Base-by-base conservation (phyloP, 2,329 filamentous ascomycete genomes). In the Fulvia fulva region DNA sequence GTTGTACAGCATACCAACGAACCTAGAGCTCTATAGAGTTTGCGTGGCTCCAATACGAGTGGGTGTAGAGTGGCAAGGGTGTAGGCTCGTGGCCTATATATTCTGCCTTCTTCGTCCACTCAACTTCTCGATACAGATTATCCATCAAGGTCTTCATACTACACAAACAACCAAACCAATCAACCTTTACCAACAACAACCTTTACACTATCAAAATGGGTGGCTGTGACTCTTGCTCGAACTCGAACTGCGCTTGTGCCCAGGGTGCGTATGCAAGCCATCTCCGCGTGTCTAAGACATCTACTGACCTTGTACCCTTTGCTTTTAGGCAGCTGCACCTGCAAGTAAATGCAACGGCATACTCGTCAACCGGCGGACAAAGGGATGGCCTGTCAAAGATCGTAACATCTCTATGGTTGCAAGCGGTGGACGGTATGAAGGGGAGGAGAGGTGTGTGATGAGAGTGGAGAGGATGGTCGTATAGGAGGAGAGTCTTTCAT, bases 221-320 rank as follows among this genome's bases (percentile, higher is more conserved):
- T 64, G 62, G 65, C 61, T 72, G 68, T 62, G 59, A 59, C 44
- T 55, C 63, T 55, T 70, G 67, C 68, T 67, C 64, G 59, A 70
- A 69, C 66, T 55, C 60, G 53, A 60, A 57, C 61, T 71, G 68
- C 65, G 55, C 56, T 51, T 71, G 68, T 64, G 60, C 63, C 21
- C 64, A 62, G 51, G 64, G 63, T n/a, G n/a, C n/a, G n/a, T n/a
- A n/a, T n/a, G n/a, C n/a, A n/a, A n/a, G n/a, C n/a, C n/a, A n/a
- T n/a, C n/a, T n/a, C n/a, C n/a, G n/a, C n/a, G n/a, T n/a, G n/a
- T n/a, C n/a, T n/a, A n/a, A n/a, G n/a, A n/a, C n/a, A n/a, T n/a
- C n/a, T n/a, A n/a, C 55, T 57, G 41, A 57, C 49, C 5, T 7
- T 22, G n/a, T 30, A 19, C 19, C 12, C 28, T 21, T 1, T 46